These are phyloP conservation scores for Phytopythium litorale DNA, from an alignment of 352 stramenopile genomes.

Conservation along the genomic window DNA sequence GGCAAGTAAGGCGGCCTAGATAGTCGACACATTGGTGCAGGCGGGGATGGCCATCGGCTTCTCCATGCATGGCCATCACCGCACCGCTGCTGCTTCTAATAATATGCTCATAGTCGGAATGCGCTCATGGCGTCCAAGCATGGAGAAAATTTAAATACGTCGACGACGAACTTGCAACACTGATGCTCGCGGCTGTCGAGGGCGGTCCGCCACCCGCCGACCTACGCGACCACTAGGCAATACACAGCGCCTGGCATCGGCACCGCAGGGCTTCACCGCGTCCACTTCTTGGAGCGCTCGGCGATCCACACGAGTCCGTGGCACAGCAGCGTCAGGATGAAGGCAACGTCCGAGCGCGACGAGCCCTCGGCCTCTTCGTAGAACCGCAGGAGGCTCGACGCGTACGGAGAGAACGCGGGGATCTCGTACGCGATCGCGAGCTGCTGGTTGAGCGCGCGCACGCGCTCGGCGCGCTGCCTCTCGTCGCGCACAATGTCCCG, in stretches of 20 bases:
- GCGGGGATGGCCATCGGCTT: neutral
- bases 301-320: slow-evolving; percentile 80
- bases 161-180: neutral
- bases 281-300: slow-evolving; percentile 64
- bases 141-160: slow-evolving; percentile 4
- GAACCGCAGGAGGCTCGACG: slow-evolving; percentile 59
- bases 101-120: neutral
- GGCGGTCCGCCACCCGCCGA: neutral
- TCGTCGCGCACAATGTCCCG: slow-evolving; percentile 57
- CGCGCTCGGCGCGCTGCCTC: slow-evolving; percentile 63
- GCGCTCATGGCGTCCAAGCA: neutral
- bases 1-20: slow-evolving; percentile 45
- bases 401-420: slow-evolving; percentile 68
- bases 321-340: slow-evolving; percentile 74
- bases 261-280: slow-evolving; percentile 10
- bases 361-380: slow-evolving; percentile 73
- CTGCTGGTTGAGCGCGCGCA: slow-evolving; percentile 59
- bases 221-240: neutral
- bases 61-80: neutral
- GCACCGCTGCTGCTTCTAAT: neutral
- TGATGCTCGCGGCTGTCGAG: neutral
- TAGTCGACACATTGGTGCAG: neutral
- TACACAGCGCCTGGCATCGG: neutral
- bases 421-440: slow-evolving; percentile 74
- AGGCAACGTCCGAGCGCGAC: slow-evolving; percentile 66